Evolutionary conservation across 805 yeast genomes (phyloP).

Genomic region (Ogataea neopini): DNA sequence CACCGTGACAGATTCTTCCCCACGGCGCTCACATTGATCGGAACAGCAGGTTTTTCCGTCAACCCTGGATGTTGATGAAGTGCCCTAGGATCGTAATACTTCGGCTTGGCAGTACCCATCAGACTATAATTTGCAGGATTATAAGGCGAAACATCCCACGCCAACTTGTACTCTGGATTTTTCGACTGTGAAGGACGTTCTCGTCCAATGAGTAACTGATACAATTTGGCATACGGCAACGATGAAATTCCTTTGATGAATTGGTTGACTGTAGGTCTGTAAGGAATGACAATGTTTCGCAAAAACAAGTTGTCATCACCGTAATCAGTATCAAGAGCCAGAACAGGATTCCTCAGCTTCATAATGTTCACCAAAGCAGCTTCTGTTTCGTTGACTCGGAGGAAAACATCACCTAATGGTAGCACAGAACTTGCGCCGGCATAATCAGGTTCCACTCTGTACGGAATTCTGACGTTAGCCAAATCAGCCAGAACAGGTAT

Average conservation of each 20-base stretch:
- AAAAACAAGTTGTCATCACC: constrained; percentile 65
- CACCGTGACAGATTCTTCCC: constrained; percentile 22
- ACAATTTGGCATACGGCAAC: constrained; percentile 63
- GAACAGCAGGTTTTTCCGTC: constrained; percentile 19
- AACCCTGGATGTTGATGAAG: constrained; percentile 32
- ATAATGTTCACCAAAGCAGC: constrained; percentile 52
- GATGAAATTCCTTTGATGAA: constrained; percentile 81
- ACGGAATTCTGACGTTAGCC: constrained; percentile 46
- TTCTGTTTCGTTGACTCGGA: constrained; percentile 57
- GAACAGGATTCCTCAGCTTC: constrained; percentile 41
- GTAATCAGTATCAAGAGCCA: constrained; percentile 28
- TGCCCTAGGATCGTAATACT: constrained; percentile 36
- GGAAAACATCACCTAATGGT: constrained; percentile 50
- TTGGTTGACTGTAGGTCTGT: constrained; percentile 77
- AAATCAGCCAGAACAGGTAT: constrained; percentile 68
- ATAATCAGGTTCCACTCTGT: constrained; percentile 40
- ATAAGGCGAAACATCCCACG: constrained; percentile 45
- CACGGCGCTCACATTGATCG: constrained; percentile 14
- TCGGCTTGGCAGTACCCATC: constrained; percentile 31
- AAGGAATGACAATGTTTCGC: constrained; percentile 65
- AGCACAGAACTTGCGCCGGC: constrained; percentile 45
- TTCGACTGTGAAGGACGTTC: constrained; percentile 53
- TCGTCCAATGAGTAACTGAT: constrained; percentile 70
- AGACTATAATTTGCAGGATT: constrained; percentile 34
- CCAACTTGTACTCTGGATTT: constrained; percentile 53